Evolutionary conservation across 2,329 filamentous ascomycete species (phyloP), one percentile per base, ranked within the genome.

Genomic region (Epichloe bromicola): DNA sequence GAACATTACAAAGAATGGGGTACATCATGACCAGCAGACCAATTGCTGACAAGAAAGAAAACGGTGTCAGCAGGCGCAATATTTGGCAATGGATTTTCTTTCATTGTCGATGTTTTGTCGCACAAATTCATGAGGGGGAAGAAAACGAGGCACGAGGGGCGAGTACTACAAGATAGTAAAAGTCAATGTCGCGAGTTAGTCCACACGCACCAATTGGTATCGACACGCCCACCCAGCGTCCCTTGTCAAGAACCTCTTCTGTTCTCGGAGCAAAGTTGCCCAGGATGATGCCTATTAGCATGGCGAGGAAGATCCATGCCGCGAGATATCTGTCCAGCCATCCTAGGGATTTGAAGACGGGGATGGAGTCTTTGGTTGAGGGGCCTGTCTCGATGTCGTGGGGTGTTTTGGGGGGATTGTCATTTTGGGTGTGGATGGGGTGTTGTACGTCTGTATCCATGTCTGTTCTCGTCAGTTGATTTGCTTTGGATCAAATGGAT

Each of bases 1-100:
- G 80, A 5, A 94, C 85, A 65, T 93, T 93, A 74, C 87, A 94
- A 0, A 95, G 71, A 53, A 95, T 94, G 0, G 88, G 89, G 61
- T 93, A 95, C 87, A 95, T 95, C 88, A 95, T 95, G 41, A 94
- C 82, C 1, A 95, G 74, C 1, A 95, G 69, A 0, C 88, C 88
- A 46, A 94, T 70, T 0, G 88, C 87, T 86, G 17, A 1, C 26
- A 30, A 30, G 10, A 30, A 30, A 30, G 26, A 30, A 30, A 0
- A 30, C 26, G 26, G 26, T 11, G 26, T 30, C 26, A 30, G 26
- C 26, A 30, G 26, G 26, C 26, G 26, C 26, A 11, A 11, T 30
- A 30, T 30, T 30, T 30, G 26, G 26, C 26, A 30, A 30, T 30
- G 26, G 4, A 10, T 30, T 30, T 30, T 30, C 10, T 0, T 1